Base-by-base conservation (phyloP, 2,329 filamentous ascomycete genomes). In the Arthrobotrys sphaeroides region DNA sequence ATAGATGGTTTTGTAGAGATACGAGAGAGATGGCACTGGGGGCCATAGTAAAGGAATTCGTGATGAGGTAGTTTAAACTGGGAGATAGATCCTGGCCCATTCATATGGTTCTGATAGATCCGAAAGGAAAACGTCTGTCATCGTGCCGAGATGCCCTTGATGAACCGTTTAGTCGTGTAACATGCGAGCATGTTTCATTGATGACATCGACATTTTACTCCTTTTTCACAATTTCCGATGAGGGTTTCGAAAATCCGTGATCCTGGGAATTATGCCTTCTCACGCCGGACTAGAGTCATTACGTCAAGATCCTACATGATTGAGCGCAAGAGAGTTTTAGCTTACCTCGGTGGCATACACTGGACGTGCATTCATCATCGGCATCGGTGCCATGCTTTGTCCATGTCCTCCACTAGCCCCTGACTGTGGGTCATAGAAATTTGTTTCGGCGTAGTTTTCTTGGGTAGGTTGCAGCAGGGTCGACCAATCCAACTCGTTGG, bases 41-140 rank as follows among this genome's bases (percentile, higher is more conserved):
- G 31, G 28, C 18, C 51, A 12, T 38, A 20, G 16, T 38, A 38
- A 53, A 36, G 51, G 31, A 38, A 55, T 55, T 55, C 51, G 51
- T 55, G 31, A 55, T 16, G 66, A 73, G 78, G 75, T 80, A 78
- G 78, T 78, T 79, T 78, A 81, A 79, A 81, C 78, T 79, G 80
- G 81, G 79, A 78, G 79, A 78, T 79, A 79, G 77, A 79, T 78
- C 78, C 66, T 77, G 49, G 81, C 77, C 80, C 80, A 73, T 81
- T 79, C 77, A 80, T 80, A 81, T 81, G 81, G 81, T 81, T 82
- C 79, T 33, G 81, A 78, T 74, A 79, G 80, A 80, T 78, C 79
- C 79, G 80, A 80, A 79, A 78, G 81, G 81, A 77, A 79, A 79
- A 81, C 80, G 79, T 80, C 78, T 75, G 77, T 80, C 78, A 79